These are phyloP conservation scores for Globisporangium perplexum DNA, from an alignment of 352 stramenopile genomes.

Conservation along the genomic window DNA sequence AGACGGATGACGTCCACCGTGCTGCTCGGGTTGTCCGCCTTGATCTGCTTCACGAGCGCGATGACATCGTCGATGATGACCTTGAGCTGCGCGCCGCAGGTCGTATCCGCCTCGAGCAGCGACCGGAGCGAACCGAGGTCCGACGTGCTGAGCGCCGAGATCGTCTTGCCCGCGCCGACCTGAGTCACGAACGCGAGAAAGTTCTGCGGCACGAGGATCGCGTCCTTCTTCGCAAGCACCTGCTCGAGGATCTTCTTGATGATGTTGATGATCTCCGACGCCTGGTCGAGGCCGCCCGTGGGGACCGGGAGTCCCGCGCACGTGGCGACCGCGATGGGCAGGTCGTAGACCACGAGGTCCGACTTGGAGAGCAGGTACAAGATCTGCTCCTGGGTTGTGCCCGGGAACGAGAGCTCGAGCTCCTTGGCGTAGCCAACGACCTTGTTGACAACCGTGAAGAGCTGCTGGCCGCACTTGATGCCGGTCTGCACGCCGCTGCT, in stretches of 20 bases:
- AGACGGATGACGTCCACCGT: conserved; percentile 35
- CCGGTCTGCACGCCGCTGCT: conserved; percentile 36
- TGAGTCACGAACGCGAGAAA: conserved; percentile 3
- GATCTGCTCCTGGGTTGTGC: conserved; percentile 49
- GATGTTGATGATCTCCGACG: conserved; percentile 5
- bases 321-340: conserved; percentile 39
- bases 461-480: conserved; percentile 40
- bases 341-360: conserved; percentile 44
- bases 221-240: conserved; percentile 30
- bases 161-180: conserved; percentile 3
- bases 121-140: neutral
- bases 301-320: conserved; percentile 27
- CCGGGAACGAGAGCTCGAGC: conserved; percentile 23
- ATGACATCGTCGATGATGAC: conserved; percentile 40
- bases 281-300: conserved; percentile 3
- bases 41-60: conserved; percentile 32
- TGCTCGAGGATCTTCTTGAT: conserved; percentile 14
- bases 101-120: conserved; percentile 14
- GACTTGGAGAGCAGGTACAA: conserved; percentile 47
- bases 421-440: conserved; percentile 36
- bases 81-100: conserved; percentile 40
- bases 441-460: conserved; percentile 40
- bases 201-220: conserved; percentile 17
- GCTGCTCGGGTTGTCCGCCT: conserved; percentile 17
- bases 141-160: neutral